phyloP scores from a whole-genome alignment of 2,329 filamentous ascomycete species.

The Coleophoma crateriformis region DNA sequence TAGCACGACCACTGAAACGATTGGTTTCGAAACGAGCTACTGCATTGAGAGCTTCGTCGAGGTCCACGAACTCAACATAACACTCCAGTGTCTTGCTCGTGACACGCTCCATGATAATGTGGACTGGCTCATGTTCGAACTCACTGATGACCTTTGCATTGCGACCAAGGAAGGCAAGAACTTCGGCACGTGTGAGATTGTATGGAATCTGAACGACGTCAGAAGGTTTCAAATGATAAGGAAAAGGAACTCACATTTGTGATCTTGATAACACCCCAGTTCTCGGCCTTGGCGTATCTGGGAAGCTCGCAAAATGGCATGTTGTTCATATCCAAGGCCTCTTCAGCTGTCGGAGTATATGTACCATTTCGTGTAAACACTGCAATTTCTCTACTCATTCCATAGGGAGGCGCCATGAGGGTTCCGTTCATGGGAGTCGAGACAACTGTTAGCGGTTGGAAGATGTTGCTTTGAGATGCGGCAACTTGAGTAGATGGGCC shows the following conservation, averaged over 20 bases:
- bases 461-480: neutral
- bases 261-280: constrained; percentile 29
- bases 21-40: constrained; percentile 42
- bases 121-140: constrained; percentile 45
- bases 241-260: constrained; percentile 26
- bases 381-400: constrained; percentile 9
- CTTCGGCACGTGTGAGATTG: constrained; percentile 43
- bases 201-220: constrained; percentile 47
- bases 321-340: constrained; percentile 21
- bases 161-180: constrained; percentile 53
- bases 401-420: neutral
- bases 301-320: constrained; percentile 30
- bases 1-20: constrained; percentile 29
- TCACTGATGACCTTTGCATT: constrained; percentile 51
- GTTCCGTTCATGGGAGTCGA: constrained; percentile 3
- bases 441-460: neutral
- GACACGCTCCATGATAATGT: constrained; percentile 60
- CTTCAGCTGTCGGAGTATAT: constrained; percentile 16
- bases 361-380: constrained; percentile 15
- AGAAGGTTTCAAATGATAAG: constrained; percentile 1
- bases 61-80: constrained; percentile 50
- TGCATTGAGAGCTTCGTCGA: constrained; percentile 46
- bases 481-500: neutral
- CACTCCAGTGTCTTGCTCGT: constrained; percentile 58
- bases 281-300: constrained; percentile 17